phyloP scores from a whole-genome alignment of 805 yeast species.

The Candida corydali region DNA sequence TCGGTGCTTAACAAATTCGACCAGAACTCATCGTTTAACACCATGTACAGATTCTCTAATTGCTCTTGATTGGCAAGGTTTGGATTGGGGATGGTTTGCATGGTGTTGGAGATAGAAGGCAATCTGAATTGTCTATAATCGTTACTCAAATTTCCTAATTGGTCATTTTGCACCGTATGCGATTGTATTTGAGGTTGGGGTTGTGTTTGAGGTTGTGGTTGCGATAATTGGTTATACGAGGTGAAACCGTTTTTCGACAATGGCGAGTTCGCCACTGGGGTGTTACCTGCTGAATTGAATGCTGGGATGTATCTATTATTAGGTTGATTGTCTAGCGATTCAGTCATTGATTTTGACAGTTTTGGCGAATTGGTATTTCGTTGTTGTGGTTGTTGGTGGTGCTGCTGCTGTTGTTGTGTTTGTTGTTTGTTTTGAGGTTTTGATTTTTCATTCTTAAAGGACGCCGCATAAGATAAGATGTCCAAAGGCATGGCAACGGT shows the following conservation, averaged over 20 bases:
- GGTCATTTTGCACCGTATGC: neutral
- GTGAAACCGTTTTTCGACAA: neutral
- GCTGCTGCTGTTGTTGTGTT: neutral
- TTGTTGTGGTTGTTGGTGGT: neutral
- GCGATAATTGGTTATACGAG: neutral
- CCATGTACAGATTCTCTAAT: slow-evolving; percentile 46
- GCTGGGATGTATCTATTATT: neutral
- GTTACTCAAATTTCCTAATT: neutral
- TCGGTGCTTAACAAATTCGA: slow-evolving; percentile 45
- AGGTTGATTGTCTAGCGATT: neutral
- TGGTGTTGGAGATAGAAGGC: slow-evolving; percentile 6
- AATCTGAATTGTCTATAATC: slow-evolving; percentile 6
- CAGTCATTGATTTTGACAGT: slow-evolving; percentile 1
- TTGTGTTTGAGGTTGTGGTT: neutral
- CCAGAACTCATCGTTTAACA: slow-evolving; percentile 71
- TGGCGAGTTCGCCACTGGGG: slow-evolving; percentile 1
- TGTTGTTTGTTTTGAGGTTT: neutral
- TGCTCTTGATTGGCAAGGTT: slow-evolving; percentile 16
- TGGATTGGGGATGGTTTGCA: neutral
- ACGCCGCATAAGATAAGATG: slow-evolving; percentile 39
- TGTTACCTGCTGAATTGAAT: slow-evolving; percentile 9
- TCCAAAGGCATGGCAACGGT: slow-evolving; percentile 26
- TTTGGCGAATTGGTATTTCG: neutral
- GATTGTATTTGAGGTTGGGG: no score
- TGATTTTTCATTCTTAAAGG: slow-evolving; percentile 21